A percentile compares a stretch with the other conserved stretches of the same genome.
phyloP scores from a whole-genome alignment of 768 basidiomycete species.

The Tremella fuciformis region DNA sequence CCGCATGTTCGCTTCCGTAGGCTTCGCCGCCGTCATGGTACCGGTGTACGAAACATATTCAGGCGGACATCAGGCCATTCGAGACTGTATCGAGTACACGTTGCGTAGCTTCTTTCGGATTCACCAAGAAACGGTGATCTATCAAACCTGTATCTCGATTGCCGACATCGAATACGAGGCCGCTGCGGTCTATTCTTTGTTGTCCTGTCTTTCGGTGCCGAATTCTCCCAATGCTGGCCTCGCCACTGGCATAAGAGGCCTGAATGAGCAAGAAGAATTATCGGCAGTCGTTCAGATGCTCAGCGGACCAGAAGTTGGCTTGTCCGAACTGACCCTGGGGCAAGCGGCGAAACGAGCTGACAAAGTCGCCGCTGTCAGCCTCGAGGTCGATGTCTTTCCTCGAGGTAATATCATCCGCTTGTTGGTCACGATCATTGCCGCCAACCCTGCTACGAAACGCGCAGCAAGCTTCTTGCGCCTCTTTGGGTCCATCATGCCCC shows the following conservation, averaged over 20 bases:
- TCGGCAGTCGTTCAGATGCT: constrained; percentile 42
- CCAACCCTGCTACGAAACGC: constrained; percentile 30
- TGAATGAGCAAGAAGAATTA: constrained; percentile 39
- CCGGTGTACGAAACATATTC: constrained; percentile 29
- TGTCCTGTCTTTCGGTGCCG: constrained; percentile 25
- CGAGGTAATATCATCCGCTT: constrained; percentile 36
- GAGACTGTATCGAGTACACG: constrained; percentile 41
- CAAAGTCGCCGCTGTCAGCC: constrained; percentile 24
- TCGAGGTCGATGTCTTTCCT: constrained; percentile 31
- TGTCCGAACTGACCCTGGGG: constrained; percentile 35
- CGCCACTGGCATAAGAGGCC: constrained; percentile 32
- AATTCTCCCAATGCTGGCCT: constrained; percentile 22
- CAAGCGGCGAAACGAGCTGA: constrained; percentile 31
- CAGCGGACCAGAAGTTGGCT: constrained; percentile 35
- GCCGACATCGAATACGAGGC: constrained; percentile 25
- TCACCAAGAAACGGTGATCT: constrained; percentile 40
- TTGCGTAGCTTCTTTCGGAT: constrained; percentile 39
- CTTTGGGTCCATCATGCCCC: constrained; percentile 27
- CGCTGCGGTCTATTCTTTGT: constrained; percentile 24
- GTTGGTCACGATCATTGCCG: constrained; percentile 44
- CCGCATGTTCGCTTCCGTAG: constrained; percentile 37
- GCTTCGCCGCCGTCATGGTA: constrained; percentile 32
- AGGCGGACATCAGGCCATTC: constrained; percentile 17
- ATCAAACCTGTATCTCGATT: constrained; percentile 34
- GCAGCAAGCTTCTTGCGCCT: constrained; percentile 26